phyloP scores from a whole-genome alignment of 192 early-diverging fungal genomes.

The Glomus cerebriforme region DNA sequence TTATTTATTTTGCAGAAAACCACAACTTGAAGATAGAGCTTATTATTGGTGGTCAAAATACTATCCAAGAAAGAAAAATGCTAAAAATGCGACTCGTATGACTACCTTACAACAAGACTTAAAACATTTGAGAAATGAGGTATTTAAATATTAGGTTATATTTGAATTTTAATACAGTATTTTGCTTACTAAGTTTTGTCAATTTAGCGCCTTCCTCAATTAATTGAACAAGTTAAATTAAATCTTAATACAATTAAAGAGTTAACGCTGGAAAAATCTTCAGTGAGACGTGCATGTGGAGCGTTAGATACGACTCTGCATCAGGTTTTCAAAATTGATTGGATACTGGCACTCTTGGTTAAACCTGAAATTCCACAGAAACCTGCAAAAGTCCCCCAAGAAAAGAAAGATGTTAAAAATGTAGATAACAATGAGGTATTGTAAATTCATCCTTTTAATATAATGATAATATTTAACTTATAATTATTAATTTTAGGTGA shows the following conservation, averaged over 20 bases:
- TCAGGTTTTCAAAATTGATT: background rate
- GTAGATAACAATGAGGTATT: background rate
- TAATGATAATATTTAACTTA: background rate
- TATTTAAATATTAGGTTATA: background rate
- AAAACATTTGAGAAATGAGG: background rate
- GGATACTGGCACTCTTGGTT: background rate
- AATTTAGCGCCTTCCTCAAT: background rate
- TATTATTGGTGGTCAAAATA: background rate
- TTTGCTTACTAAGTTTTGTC: background rate
- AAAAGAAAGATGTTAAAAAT: background rate
- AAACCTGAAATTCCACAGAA: background rate
- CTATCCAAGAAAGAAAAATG: background rate
- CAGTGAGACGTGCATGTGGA: background rate
- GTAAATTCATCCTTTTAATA: background rate
- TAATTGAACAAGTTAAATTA: background rate
- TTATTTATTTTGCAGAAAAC: background rate
- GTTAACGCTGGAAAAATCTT: background rate
- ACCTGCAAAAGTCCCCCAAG: background rate
- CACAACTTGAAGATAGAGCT: background rate
- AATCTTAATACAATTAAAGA: background rate
- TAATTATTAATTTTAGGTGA: background rate
- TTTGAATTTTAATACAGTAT: background rate
- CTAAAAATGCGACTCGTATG: background rate
- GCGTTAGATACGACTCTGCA: background rate
- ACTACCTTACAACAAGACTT: background rate